A percentile compares a stretch with the other conserved stretches of the same genome.
phyloP scores from a whole-genome alignment of 139 green algal genomes.

The Ettlia oleoabundans region DNA sequence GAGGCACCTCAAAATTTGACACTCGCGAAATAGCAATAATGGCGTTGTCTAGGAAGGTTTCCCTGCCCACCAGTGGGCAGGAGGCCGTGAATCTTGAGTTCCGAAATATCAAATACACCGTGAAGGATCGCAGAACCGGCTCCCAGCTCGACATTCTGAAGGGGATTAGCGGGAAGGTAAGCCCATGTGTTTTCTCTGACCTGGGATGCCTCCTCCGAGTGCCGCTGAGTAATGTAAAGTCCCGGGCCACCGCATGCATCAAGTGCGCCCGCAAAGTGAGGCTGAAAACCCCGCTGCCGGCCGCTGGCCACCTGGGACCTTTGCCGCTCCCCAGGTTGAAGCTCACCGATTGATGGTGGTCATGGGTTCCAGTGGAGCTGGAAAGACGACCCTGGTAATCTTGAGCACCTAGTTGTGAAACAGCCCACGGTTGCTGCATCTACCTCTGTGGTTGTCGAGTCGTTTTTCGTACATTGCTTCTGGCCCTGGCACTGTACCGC shows the following conservation, averaged over 20 bases:
- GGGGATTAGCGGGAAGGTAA: constrained; percentile 36
- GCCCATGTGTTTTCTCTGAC: too few species aligned
- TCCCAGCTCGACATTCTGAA: constrained; percentile 49
- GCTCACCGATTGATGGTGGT: constrained; percentile 53
- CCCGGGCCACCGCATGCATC: neutral
- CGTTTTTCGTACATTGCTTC: too few species aligned
- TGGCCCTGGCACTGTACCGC: too few species aligned
- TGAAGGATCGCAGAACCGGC: constrained; percentile 17
- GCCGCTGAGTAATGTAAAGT: too few species aligned
- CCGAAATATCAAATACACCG: constrained; percentile 9
- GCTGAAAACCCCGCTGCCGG: too few species aligned
- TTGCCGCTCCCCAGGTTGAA: constrained; percentile 38
- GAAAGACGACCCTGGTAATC: constrained; percentile 74
- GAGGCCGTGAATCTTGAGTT: neutral
- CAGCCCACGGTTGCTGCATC: neutral
- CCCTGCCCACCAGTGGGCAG: too few species aligned
- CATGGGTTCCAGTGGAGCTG: constrained; percentile 72
- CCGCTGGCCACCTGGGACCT: too few species aligned
- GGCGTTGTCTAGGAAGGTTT: too few species aligned
- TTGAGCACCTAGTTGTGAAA: neutral
- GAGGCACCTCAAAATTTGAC: too few species aligned
- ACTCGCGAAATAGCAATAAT: too few species aligned
- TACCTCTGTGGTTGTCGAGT: neutral
- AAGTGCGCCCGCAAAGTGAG: too few species aligned
- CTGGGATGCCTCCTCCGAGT: too few species aligned